phyloP scores from a whole-genome alignment of 805 yeast species.

The Pichia gijzeniarum region DNA sequence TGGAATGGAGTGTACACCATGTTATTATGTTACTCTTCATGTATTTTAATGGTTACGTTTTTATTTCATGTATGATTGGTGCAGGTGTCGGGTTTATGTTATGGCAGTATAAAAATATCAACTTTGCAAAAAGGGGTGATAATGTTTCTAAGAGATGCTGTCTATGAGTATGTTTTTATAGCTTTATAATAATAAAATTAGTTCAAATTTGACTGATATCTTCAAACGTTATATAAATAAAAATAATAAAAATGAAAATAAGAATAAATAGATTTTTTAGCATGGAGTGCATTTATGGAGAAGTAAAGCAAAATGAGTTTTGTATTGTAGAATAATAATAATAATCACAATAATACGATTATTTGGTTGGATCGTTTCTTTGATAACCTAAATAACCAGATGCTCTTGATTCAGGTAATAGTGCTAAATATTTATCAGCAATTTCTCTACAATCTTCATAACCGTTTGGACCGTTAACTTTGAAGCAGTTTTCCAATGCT shows the following conservation, averaged over 20 bases:
- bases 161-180: slow-evolving; percentile 6
- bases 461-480: slow-evolving; percentile 55
- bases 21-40: slow-evolving; percentile 17
- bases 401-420: slow-evolving; percentile 63
- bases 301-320: too few species aligned
- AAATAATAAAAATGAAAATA: too few species aligned
- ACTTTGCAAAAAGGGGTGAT: slow-evolving; percentile 6
- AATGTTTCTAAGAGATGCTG: slow-evolving; percentile 18
- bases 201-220: neutral
- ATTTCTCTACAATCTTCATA: slow-evolving; percentile 75
- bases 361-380: slow-evolving; percentile 80
- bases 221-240: neutral
- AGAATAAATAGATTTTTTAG: too few species aligned
- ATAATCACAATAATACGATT: slow-evolving; percentile 13
- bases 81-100: slow-evolving; percentile 17
- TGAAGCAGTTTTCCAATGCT: slow-evolving; percentile 69
- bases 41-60: slow-evolving; percentile 19
- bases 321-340: neutral
- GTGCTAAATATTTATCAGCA: slow-evolving; percentile 68
- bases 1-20: slow-evolving; percentile 19
- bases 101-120: slow-evolving; percentile 12
- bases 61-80: slow-evolving; percentile 19
- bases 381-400: slow-evolving; percentile 81
- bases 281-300: too few species aligned
- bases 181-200: neutral